phyloP scores from a whole-genome alignment of 805 yeast genomes.

The Candida maltosa region DNA sequence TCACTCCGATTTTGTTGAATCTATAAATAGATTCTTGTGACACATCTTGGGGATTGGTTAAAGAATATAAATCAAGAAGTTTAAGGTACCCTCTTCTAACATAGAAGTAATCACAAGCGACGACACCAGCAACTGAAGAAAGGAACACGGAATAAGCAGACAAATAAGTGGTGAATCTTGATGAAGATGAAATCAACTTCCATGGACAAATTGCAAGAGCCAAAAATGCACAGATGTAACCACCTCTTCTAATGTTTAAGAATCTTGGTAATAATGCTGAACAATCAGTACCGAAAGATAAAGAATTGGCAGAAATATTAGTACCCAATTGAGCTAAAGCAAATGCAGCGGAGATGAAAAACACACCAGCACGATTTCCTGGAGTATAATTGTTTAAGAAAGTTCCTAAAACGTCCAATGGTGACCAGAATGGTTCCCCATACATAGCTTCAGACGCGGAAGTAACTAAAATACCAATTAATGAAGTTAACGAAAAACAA shows the following conservation, averaged over 20 bases:
- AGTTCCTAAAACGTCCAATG: slow-evolving; percentile 67
- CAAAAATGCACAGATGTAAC: slow-evolving; percentile 36
- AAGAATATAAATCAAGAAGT: slow-evolving; percentile 60
- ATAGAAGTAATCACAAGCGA: slow-evolving; percentile 42
- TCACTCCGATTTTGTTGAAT: slow-evolving; percentile 61
- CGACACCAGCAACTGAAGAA: slow-evolving; percentile 42
- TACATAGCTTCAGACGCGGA: slow-evolving; percentile 70
- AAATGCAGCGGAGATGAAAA: slow-evolving; percentile 34
- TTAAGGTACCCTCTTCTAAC: slow-evolving; percentile 71
- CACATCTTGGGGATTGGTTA: slow-evolving; percentile 32
- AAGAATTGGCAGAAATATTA: slow-evolving; percentile 39
- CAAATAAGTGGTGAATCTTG: slow-evolving; percentile 40
- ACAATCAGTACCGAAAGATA: slow-evolving; percentile 40
- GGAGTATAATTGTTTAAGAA: slow-evolving; percentile 47
- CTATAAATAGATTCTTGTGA: slow-evolving; percentile 44
- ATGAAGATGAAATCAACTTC: slow-evolving; percentile 37
- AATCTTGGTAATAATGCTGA: slow-evolving; percentile 38
- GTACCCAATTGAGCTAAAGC: slow-evolving; percentile 43
- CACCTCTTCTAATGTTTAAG: slow-evolving; percentile 40
- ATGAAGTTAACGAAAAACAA: slow-evolving; percentile 74
- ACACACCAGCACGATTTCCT: slow-evolving; percentile 42
- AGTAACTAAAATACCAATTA: slow-evolving; percentile 81
- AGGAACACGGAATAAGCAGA: slow-evolving; percentile 43
- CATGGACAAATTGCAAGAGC: slow-evolving; percentile 41
- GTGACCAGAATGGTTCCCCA: slow-evolving; percentile 77